Conservation (phyloP, 257 asterid genomes). For the Echium plantagineum region DNA sequence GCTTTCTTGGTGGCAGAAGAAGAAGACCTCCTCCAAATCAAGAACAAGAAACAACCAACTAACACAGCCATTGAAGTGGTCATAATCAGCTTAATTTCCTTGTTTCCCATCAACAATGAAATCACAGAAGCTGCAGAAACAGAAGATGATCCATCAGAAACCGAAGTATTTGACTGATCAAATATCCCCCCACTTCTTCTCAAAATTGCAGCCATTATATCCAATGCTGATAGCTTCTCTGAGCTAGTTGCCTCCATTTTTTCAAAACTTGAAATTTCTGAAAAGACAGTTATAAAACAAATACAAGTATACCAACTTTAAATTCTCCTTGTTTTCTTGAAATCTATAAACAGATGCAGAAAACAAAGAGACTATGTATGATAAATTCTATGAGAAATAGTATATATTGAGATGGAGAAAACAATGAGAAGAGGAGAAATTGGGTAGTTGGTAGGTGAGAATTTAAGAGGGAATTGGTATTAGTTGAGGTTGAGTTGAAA, state of each 20-base stretch:
- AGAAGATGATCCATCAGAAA: slow-evolving; percentile 18
- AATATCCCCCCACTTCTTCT: slow-evolving; percentile 43
- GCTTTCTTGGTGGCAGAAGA: slow-evolving; percentile 38
- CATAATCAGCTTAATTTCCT: slow-evolving; percentile 56
- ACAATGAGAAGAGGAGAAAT: too few species aligned
- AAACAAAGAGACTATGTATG: too few species aligned
- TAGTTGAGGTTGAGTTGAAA: too few species aligned
- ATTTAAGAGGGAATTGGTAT: neutral
- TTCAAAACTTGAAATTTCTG: neutral
- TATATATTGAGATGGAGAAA: neutral
- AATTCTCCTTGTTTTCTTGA: too few species aligned
- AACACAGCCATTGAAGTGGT: slow-evolving; percentile 76
- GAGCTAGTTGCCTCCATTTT: slow-evolving; percentile 39
- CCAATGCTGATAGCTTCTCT: slow-evolving; percentile 69
- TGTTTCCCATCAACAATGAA: slow-evolving; percentile 67
- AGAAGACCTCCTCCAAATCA: slow-evolving; percentile 60
- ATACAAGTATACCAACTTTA: too few species aligned
- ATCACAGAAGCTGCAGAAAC: slow-evolving; percentile 33
- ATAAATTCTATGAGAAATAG: too few species aligned
- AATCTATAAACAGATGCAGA: too few species aligned
- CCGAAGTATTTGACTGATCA: slow-evolving; percentile 56
- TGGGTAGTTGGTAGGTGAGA: neutral
- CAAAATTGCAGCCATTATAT: slow-evolving; percentile 69
- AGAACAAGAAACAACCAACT: slow-evolving; percentile 46
- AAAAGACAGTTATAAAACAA: too few species aligned